Percentiles rank a stretch among this genome's conserved stretches.
Evolutionary conservation across 352 stramenopile genomes (phyloP).

Genomic region (Elongisporangium senticosum): DNA sequence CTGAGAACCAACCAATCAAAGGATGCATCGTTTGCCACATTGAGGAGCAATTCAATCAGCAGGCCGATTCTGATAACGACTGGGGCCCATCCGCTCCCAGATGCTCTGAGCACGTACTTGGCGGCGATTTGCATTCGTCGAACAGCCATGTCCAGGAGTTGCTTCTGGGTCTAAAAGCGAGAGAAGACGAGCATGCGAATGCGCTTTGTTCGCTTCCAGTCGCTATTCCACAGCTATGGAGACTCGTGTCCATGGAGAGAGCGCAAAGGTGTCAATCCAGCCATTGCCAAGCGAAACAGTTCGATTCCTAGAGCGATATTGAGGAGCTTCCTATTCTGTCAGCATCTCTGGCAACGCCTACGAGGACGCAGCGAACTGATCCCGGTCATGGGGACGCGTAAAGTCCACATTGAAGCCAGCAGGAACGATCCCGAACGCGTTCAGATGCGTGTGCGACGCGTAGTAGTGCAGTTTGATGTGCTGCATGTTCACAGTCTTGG

Average conservation of each 20-base stretch:
- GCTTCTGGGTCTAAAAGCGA: neutral
- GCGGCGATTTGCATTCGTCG: neutral
- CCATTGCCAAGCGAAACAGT: too few relatives aligned
- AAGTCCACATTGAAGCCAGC: constrained; percentile 22
- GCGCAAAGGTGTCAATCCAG: too few relatives aligned
- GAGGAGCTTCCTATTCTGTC: too few relatives aligned
- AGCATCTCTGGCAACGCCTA: neutral
- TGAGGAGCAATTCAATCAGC: neutral
- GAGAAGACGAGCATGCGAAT: neutral
- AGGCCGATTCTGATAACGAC: neutral
- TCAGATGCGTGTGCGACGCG: constrained; percentile 40
- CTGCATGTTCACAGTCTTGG: constrained; percentile 32
- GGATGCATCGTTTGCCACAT: neutral
- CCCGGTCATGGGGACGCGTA: constrained; percentile 21
- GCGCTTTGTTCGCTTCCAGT: neutral
- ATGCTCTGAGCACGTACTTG: neutral
- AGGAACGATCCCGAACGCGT: constrained; percentile 42
- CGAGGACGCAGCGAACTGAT: constrained; percentile 13
- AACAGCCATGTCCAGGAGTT: neutral
- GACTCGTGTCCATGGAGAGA: neutral
- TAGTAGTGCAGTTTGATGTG: constrained; percentile 55
- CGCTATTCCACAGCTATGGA: neutral
- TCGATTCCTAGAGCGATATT: too few relatives aligned
- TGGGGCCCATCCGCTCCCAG: neutral
- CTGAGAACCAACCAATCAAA: neutral